Conservation (phyloP, 495 filamentous ascomycete genomes). For the Trichocladium uniseriatum region DNA sequence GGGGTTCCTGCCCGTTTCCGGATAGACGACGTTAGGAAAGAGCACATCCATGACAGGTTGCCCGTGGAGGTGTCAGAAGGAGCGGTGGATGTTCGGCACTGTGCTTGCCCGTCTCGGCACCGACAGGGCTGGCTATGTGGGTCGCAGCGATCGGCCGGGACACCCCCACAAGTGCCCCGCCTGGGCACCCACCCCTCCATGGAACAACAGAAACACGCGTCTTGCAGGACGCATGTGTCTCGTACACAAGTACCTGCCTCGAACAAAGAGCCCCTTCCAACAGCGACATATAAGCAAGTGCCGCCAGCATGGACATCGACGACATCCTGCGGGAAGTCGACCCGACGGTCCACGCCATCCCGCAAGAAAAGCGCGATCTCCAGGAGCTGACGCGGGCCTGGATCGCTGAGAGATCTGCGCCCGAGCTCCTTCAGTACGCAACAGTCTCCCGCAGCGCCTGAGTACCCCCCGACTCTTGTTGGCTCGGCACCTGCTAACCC, state of each 20-base stretch:
- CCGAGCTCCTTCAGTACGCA: slow-evolving; percentile 58
- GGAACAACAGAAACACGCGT: neutral
- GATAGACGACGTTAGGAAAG: too few species aligned
- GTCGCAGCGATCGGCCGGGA: neutral
- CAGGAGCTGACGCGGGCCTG: slow-evolving; percentile 84
- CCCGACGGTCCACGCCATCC: slow-evolving; percentile 43
- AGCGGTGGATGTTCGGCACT: neutral
- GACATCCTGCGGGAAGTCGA: slow-evolving; percentile 81
- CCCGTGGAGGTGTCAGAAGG: neutral
- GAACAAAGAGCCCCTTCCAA: neutral
- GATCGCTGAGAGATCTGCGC: slow-evolving; percentile 81
- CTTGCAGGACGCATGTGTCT: neutral
- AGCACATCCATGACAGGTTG: too few species aligned
- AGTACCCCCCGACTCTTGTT: neutral
- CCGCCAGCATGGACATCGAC: slow-evolving; percentile 65
- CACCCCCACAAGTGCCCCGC: slow-evolving; percentile 2
- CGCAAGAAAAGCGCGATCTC: slow-evolving; percentile 63
- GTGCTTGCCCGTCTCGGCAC: neutral
- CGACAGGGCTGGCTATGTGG: neutral
- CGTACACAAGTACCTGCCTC: neutral
- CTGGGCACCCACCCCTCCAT: too few species aligned
- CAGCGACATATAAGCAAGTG: neutral
- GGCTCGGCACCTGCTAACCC: slow-evolving; percentile 8
- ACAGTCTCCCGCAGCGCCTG: neutral
- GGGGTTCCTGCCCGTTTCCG: too few species aligned